These are phyloP conservation scores for Dendrobium nobile DNA, from an alignment of 106 monocot species.

Conservation along the genomic window DNA sequence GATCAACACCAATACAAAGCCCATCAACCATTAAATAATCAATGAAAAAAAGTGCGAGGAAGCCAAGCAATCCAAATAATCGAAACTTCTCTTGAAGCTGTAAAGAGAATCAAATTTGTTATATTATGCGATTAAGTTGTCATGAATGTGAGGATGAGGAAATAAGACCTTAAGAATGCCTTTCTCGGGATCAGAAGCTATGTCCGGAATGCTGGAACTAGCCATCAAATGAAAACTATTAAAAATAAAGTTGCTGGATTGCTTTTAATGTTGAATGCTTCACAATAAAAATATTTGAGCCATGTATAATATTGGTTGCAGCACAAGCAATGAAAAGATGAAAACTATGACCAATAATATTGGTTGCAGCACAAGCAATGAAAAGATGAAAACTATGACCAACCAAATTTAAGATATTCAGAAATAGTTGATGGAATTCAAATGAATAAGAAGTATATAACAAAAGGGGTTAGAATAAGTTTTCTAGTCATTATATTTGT, in stretches of 20 bases:
- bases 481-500: too few relatives aligned
- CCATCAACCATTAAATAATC: too few relatives aligned
- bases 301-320: constrained; percentile 89
- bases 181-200: constrained; percentile 84
- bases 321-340: background rate
- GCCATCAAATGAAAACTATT: constrained; percentile 86
- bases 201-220: constrained; percentile 73
- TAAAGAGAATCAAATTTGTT: too few relatives aligned
- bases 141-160: too few relatives aligned
- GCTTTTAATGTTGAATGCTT: constrained; percentile 87
- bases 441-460: too few relatives aligned
- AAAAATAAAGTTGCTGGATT: constrained; percentile 86
- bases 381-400: too few relatives aligned
- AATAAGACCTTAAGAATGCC: constrained; percentile 70
- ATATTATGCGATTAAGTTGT: too few relatives aligned
- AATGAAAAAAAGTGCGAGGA: too few relatives aligned
- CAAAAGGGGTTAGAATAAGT: background rate
- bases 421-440: background rate
- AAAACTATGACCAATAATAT: constrained; percentile 31
- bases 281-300: constrained; percentile 95
- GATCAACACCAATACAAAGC: too few relatives aligned
- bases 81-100: too few relatives aligned
- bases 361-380: constrained; percentile 37
- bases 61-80: too few relatives aligned
- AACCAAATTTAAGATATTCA: background rate